Evolutionary conservation across 2,329 filamentous ascomycete species (phyloP).

Genomic region (Verticillium zaregamsianum): DNA sequence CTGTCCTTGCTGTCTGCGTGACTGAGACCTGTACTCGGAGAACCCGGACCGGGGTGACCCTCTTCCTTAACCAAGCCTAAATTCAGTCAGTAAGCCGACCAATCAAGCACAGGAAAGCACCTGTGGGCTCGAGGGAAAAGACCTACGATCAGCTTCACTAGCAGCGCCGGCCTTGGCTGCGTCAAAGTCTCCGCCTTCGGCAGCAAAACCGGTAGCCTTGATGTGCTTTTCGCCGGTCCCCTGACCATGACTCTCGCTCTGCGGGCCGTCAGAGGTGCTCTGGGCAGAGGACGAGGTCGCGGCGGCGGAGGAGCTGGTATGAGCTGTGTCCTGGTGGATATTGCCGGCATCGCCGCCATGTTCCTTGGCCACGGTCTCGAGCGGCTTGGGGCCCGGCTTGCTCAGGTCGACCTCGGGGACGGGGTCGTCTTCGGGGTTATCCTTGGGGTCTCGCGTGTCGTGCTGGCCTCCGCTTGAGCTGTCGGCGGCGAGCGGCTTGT

Average conservation of each 20-base stretch:
- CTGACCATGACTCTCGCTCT: constrained; percentile 21
- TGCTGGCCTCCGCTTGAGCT: constrained; percentile 25
- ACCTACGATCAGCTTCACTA: constrained; percentile 61
- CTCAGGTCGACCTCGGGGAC: constrained; percentile 23
- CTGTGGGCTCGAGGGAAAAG: neutral
- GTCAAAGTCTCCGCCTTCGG: constrained; percentile 67
- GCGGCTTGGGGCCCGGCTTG: constrained; percentile 38
- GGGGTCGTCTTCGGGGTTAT: constrained; percentile 22
- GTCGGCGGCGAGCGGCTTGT: constrained; percentile 11
- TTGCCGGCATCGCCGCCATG: constrained; percentile 28
- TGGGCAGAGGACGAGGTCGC: constrained; percentile 8
- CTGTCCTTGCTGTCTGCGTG: constrained; percentile 26
- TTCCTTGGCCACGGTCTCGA: constrained; percentile 30
- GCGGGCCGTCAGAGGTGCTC: constrained; percentile 12
- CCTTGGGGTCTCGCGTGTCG: constrained; percentile 33
- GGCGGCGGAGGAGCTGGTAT: neutral
- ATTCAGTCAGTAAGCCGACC: constrained; percentile 4
- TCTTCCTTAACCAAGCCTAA: constrained; percentile 51
- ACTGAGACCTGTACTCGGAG: neutral
- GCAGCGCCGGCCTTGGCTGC: constrained; percentile 60
- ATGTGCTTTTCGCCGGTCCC: constrained; percentile 55
- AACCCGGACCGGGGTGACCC: constrained; percentile 27
- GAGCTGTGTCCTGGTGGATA: constrained; percentile 9
- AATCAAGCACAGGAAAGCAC: neutral
- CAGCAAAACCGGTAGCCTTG: constrained; percentile 52